A percentile compares a stretch with the other conserved stretches of the same genome.
These are phyloP conservation scores for Tulasnella sp. DNA, from an alignment of 768 basidiomycete genomes.

Conservation along the genomic window DNA sequence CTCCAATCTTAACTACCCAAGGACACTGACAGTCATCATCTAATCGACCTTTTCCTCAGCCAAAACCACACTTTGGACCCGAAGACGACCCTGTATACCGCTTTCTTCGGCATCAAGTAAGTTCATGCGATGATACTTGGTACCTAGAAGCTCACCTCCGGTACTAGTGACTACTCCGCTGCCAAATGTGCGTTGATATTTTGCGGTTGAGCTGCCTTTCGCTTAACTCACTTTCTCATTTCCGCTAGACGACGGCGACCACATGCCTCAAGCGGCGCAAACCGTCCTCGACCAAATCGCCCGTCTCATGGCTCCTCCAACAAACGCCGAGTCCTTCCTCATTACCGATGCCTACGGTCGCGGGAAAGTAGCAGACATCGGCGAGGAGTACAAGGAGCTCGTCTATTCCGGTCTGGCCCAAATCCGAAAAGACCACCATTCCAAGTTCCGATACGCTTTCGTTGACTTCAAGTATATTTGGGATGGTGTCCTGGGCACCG, in stretches of 20 bases:
- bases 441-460: conserved; percentile 1
- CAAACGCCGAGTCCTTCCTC: conserved; percentile 45
- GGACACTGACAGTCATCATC: not conserved
- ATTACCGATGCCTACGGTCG: conserved; percentile 45
- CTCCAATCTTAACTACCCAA: not conserved
- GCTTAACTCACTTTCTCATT: conserved; percentile 30
- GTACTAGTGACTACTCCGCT: conserved; percentile 46
- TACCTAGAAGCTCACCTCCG: conserved; percentile 26
- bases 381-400: conserved; percentile 43
- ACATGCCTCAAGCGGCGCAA: conserved; percentile 21
- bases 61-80: conserved; percentile 42
- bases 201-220: not conserved
- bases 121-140: not conserved
- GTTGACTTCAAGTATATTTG: not conserved
- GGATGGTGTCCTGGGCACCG: conserved; percentile 35
- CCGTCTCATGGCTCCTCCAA: conserved; percentile 43
- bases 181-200: not conserved
- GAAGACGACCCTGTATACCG: conserved; percentile 39
- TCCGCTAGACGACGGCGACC: conserved; percentile 1
- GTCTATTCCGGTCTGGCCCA: conserved; percentile 37
- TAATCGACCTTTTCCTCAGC: conserved; percentile 40
- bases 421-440: not conserved
- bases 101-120: conserved; percentile 6
- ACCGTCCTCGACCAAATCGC: conserved; percentile 39
- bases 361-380: conserved; percentile 36